phyloP scores from a whole-genome alignment of 176 grass and related monocot genomes.

The Rhynchospora breviuscula region DNA sequence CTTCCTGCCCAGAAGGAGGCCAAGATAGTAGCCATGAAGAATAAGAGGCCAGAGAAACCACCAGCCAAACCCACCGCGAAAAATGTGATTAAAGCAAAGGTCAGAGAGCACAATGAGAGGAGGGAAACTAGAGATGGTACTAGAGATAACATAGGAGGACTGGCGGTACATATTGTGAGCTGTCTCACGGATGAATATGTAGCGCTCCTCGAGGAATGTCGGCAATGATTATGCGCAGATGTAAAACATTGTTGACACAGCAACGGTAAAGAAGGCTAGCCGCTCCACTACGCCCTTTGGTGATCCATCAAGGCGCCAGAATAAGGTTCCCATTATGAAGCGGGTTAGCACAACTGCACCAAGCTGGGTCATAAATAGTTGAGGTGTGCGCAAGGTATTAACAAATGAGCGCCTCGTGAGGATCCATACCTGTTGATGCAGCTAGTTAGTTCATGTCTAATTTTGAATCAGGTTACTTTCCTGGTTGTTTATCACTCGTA shows the following conservation, averaged over 20 bases:
- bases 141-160: slow-evolving; percentile 32
- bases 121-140: slow-evolving; percentile 23
- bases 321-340: slow-evolving; percentile 28
- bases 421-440: not conserved
- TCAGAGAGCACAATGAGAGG: slow-evolving; percentile 18
- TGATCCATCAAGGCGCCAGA: slow-evolving; percentile 21
- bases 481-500: not conserved
- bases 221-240: slow-evolving; percentile 30
- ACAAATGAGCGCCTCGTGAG: not conserved
- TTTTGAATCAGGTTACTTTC: not conserved
- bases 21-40: slow-evolving; percentile 15
- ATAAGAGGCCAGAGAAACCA: slow-evolving; percentile 7
- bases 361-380: slow-evolving; percentile 18
- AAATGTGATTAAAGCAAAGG: slow-evolving; percentile 27
- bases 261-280: slow-evolving; percentile 29
- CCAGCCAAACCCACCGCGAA: slow-evolving; percentile 31
- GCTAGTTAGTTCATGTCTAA: not conserved
- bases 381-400: slow-evolving; percentile 1
- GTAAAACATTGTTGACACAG: slow-evolving; percentile 36
- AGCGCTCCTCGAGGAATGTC: slow-evolving; percentile 32
- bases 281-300: slow-evolving; percentile 26
- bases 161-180: slow-evolving; percentile 30
- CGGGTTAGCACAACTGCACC: slow-evolving; percentile 21
- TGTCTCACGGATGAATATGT: slow-evolving; percentile 36
- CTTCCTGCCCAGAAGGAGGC: slow-evolving; percentile 31